phyloP scores from a whole-genome alignment of 73 alveolate species.

The Blepharisma stoltei region DNA sequence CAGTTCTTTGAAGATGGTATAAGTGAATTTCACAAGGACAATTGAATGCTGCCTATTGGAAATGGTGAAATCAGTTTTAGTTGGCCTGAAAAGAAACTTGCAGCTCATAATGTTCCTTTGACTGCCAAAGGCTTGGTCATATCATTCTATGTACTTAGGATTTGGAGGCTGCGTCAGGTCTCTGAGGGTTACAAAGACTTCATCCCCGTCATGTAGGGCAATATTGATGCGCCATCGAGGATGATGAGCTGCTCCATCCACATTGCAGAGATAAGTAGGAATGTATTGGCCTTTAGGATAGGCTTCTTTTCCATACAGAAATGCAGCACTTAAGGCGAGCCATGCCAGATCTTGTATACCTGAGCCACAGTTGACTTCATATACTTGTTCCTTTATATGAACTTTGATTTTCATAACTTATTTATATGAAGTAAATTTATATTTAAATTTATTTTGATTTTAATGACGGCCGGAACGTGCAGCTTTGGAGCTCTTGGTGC shows the following conservation, averaged over 20 bases:
- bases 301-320: constrained; percentile 65
- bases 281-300: constrained; percentile 59
- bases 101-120: constrained; percentile 12
- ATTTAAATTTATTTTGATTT: background rate
- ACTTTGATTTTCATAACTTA: constrained; percentile 37
- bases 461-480: background rate
- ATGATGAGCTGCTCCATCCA: constrained; percentile 21
- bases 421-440: too few relatives aligned
- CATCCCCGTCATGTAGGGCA: background rate
- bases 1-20: constrained; percentile 16
- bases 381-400: constrained; percentile 45
- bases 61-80: background rate
- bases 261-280: constrained; percentile 39
- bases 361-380: constrained; percentile 69
- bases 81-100: background rate
- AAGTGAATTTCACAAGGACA: constrained; percentile 5
- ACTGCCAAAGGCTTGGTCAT: constrained; percentile 13
- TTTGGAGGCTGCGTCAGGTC: background rate
- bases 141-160: background rate
- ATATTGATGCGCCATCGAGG: constrained; percentile 21
- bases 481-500: background rate
- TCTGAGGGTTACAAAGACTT: constrained; percentile 18
- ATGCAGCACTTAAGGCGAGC: constrained; percentile 66
- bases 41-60: background rate
- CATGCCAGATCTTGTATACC: constrained; percentile 74